These are phyloP conservation scores for Diutina scorzettiae DNA, from an alignment of 1,139 yeast species.

Conservation along the genomic window DNA sequence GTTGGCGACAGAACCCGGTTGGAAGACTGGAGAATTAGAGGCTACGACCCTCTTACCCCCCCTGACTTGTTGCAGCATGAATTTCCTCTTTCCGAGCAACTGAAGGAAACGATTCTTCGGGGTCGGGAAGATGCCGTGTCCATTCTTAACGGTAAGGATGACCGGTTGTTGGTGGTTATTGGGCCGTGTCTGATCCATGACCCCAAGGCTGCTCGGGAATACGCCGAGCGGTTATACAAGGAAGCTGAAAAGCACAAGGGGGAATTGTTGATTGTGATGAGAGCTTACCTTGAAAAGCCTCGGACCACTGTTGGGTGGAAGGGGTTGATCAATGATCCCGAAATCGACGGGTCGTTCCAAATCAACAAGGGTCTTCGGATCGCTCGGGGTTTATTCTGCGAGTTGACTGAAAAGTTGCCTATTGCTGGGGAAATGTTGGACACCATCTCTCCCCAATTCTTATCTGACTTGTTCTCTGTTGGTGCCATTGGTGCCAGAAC, in stretches of 20 bases:
- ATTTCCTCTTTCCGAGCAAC: constrained; percentile 52
- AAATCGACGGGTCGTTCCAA: constrained; percentile 85
- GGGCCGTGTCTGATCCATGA: constrained; percentile 98
- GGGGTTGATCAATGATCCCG: constrained; percentile 95
- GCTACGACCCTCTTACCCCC: constrained; percentile 90
- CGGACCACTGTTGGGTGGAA: constrained; percentile 99
- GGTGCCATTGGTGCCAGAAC: constrained; percentile 99
- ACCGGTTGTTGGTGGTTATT: constrained; percentile 68
- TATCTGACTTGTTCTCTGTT: constrained; percentile 78
- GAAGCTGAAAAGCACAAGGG: constrained; percentile 53
- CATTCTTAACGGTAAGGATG: constrained; percentile 66
- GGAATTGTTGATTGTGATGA: constrained; percentile 82
- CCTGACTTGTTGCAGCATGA: constrained; percentile 93
- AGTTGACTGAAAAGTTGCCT: constrained; percentile 65
- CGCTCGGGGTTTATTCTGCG: constrained; percentile 75
- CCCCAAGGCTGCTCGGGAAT: constrained; percentile 84
- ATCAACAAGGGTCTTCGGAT: constrained; percentile 90
- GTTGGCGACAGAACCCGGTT: constrained; percentile 71
- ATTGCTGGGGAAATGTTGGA: constrained; percentile 98
- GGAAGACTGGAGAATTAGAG: constrained; percentile 90
- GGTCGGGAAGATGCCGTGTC: constrained; percentile 72
- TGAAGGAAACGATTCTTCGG: constrained; percentile 48
- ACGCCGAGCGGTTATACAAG: constrained; percentile 53
- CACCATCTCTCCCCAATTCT: constrained; percentile 90
- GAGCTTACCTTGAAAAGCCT: constrained; percentile 96